Base-by-base conservation (phyloP, 2,329 filamentous ascomycete genomes). In the Mariannaea sp. region DNA sequence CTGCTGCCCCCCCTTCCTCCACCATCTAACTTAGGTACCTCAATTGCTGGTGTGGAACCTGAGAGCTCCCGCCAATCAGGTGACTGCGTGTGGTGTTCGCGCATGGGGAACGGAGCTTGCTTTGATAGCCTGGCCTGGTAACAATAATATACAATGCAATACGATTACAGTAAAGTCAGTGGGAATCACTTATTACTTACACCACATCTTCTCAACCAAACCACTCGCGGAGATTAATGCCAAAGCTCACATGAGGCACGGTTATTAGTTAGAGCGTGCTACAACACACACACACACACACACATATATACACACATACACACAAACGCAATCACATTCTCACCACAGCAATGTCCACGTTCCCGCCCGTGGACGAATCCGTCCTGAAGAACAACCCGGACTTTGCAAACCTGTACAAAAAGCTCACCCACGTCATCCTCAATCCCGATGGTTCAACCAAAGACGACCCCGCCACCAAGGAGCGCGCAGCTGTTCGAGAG, bases 371-470 rank as follows among this genome's bases (percentile, higher is more conserved):
- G 7, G 83, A 86, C 16, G 74, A 80, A 7, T 60, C 75, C 0
- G 71, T 86, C 14, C 67, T 87, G 1, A 68, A 77, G 46, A 76
- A 73, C 53, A 86, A 87, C 57, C 83, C 83, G 0, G 76, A 81
- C 17, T 87, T 87, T 61, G 79, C 80, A n/a, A 73, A 75, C 27
- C 75, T 87, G 5, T 83, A 86, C 68, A 74, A 71, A 13, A 80
- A 75, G 10, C 72, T 87, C 39, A 81, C 79, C 6, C 78, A 75
- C 1, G 73, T 73, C 2, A 67, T 85, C 20, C 75, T 87, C 5
- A 82, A 84, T 58, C 69, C 77, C 0, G 80, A 86, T 68, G 83
- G 80, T 2, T 82, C 83, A 7, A 83, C 81, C 2, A 82, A 76
- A 62, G 70, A 75, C n/a, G 75, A 79, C 59, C 71, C 75, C n/a